Conservation (phyloP, 257 asterid species). For the Petrea volubilis region DNA sequence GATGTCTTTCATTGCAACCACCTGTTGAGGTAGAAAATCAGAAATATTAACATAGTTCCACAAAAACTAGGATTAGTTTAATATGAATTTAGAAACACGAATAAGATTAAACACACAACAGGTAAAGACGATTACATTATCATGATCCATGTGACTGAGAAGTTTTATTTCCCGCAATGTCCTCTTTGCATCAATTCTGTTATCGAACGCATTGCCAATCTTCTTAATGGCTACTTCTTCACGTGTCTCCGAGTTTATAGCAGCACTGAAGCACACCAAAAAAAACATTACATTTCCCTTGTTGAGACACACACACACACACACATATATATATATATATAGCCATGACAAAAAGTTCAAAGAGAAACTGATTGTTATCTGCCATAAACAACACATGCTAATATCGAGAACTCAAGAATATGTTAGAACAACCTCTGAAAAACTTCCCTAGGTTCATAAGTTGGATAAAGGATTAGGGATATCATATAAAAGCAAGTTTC, state of each 20-base stretch:
- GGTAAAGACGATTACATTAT: conserved; percentile 55
- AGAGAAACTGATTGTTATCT: background rate
- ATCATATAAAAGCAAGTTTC: background rate
- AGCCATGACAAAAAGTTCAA: background rate
- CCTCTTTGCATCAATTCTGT: conserved; percentile 92
- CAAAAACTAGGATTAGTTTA: background rate
- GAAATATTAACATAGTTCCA: background rate
- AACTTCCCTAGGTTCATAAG: background rate
- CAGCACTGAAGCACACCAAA: conserved; percentile 62
- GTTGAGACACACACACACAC: too few relatives aligned
- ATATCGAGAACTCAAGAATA: background rate
- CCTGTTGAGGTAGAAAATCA: conserved; percentile 42
- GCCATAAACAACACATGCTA: background rate
- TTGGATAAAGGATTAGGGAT: background rate
- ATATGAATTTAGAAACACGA: background rate
- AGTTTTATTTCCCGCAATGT: conserved; percentile 93
- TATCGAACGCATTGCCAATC: conserved; percentile 98
- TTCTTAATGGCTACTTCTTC: conserved; percentile 97
- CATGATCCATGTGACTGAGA: conserved; percentile 92
- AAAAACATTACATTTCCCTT: conserved; percentile 30
- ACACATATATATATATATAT: background rate
- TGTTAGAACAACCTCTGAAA: background rate
- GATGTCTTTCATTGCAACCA: conserved; percentile 85
- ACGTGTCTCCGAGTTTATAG: conserved; percentile 88
- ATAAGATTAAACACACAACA: background rate